Evolutionary conservation across 441 rosid species (phyloP).

Genomic region (Kokia cookei): DNA sequence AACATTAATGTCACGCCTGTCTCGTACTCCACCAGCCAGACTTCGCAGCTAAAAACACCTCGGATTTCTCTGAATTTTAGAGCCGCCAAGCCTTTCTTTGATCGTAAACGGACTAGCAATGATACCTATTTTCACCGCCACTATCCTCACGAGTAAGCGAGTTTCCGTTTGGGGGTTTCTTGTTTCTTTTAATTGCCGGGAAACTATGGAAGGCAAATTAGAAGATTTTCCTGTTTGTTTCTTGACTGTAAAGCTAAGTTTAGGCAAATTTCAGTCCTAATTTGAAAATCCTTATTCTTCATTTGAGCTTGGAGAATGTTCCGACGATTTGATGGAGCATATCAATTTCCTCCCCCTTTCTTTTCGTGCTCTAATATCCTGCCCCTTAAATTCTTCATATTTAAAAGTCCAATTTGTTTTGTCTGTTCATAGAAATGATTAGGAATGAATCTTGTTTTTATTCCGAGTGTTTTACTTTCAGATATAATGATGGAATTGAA

Average conservation of each 20-base stretch:
- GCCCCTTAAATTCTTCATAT: neutral
- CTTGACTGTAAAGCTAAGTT: neutral
- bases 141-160: constrained; percentile 16
- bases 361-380: neutral
- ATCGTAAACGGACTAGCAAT: constrained; percentile 44
- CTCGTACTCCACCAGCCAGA: constrained; percentile 3
- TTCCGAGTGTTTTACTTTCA: constrained; percentile 8
- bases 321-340: neutral
- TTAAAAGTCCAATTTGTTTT: neutral
- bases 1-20: constrained; percentile 12
- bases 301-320: neutral
- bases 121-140: constrained; percentile 4
- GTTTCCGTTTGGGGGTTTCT: neutral
- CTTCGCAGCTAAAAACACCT: constrained; percentile 28
- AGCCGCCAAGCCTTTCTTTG: constrained; percentile 52
- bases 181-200: neutral
- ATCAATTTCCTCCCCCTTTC: neutral
- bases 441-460: neutral
- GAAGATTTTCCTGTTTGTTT: neutral
- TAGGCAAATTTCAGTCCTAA: neutral
- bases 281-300: neutral
- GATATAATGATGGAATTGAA: constrained; percentile 22
- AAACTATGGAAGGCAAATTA: neutral
- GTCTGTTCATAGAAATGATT: neutral
- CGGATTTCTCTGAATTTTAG: constrained; percentile 51